A percentile compares a stretch with the other conserved stretches of the same genome.
phyloP scores from a whole-genome alignment of 306 rosid species.

The Vigna unguiculata region DNA sequence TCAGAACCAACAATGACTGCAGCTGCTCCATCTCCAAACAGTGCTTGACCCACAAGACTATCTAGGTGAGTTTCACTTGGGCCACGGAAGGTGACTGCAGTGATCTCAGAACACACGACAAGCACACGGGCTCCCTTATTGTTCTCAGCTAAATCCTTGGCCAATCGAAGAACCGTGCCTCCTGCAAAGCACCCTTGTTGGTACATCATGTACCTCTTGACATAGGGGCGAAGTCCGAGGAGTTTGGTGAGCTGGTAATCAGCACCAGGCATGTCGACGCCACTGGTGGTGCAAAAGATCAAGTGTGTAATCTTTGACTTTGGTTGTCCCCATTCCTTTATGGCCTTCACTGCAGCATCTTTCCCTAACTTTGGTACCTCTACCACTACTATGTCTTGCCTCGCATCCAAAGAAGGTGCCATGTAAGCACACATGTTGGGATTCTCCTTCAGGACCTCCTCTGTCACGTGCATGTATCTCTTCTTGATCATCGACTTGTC shows the following conservation, averaged over 20 bases:
- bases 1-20: conserved; percentile 69
- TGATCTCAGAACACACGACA: conserved; percentile 46
- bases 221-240: conserved; percentile 65
- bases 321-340: conserved; percentile 56
- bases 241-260: conserved; percentile 79
- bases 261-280: conserved; percentile 82
- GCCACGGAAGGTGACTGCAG: conserved; percentile 45
- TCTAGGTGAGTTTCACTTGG: conserved; percentile 44
- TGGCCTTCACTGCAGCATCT: conserved; percentile 72
- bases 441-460: conserved; percentile 48
- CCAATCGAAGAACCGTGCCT: conserved; percentile 53
- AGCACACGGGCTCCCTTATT: conserved; percentile 49
- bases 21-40: conserved; percentile 48
- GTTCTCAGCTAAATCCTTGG: conserved; percentile 48
- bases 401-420: conserved; percentile 75
- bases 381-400: conserved; percentile 76
- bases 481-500: conserved; percentile 47
- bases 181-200: conserved; percentile 54
- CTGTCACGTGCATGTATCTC: conserved; percentile 39
- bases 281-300: conserved; percentile 77
- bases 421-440: conserved; percentile 57
- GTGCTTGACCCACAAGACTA: conserved; percentile 46
- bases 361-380: conserved; percentile 79
- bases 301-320: conserved; percentile 76
- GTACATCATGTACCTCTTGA: conserved; percentile 82